phyloP scores from a whole-genome alignment of 345 rosid species.

The Viola odorata region DNA sequence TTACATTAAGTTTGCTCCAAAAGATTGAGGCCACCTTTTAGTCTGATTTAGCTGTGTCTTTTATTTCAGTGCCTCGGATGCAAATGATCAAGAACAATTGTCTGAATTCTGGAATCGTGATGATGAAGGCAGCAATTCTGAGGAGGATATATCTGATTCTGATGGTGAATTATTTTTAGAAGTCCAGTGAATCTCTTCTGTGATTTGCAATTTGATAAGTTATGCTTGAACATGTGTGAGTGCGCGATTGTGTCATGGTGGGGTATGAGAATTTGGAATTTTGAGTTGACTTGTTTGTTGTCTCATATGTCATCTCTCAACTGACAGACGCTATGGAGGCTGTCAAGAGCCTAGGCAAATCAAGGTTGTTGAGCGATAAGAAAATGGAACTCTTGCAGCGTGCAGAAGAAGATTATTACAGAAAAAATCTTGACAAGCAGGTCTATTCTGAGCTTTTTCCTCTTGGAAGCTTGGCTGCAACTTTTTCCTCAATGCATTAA shows the following conservation, averaged over 20 bases:
- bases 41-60: conserved; percentile 10
- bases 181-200: too few relatives aligned
- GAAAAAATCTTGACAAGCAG: conserved; percentile 44
- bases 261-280: too few relatives aligned
- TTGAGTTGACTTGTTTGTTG: neutral
- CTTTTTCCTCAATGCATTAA: neutral
- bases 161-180: conserved; percentile 41
- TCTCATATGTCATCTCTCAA: conserved; percentile 18
- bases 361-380: conserved; percentile 47
- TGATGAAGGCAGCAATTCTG: conserved; percentile 68
- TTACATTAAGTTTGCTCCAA: too few relatives aligned
- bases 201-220: too few relatives aligned
- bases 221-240: too few relatives aligned
- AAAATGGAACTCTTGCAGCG: conserved; percentile 59
- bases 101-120: conserved; percentile 95
- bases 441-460: conserved; percentile 18
- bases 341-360: conserved; percentile 36
- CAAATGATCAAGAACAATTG: conserved; percentile 32
- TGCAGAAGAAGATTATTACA: conserved; percentile 67
- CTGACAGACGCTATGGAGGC: conserved; percentile 45
- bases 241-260: too few relatives aligned
- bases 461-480: neutral
- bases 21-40: neutral
- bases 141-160: conserved; percentile 87
- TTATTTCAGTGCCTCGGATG: conserved; percentile 43